Evolutionary conservation across 768 basidiomycete genomes (phyloP).

Genomic region (Dioszegia aurantiaca): DNA sequence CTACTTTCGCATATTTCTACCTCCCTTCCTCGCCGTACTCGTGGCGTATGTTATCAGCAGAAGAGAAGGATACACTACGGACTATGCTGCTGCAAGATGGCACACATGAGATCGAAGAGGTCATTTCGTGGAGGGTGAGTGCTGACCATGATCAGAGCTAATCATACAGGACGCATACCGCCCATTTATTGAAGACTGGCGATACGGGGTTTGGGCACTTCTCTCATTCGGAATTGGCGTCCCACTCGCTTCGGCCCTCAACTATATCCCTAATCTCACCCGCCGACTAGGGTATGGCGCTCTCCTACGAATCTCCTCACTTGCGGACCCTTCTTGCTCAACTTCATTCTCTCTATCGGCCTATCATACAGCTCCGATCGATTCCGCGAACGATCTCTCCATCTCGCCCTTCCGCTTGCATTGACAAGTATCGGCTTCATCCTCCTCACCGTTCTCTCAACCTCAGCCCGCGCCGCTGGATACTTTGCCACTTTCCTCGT

Average conservation of each 20-base stretch:
- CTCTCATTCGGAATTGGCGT: constrained; percentile 50
- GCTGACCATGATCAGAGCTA: background rate
- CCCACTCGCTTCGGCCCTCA: constrained; percentile 57
- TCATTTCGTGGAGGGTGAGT: constrained; percentile 6
- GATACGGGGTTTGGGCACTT: constrained; percentile 24
- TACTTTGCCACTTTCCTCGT: constrained; percentile 63
- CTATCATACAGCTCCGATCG: constrained; percentile 60
- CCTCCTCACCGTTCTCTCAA: constrained; percentile 56
- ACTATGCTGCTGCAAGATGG: constrained; percentile 56
- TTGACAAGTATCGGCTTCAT: constrained; percentile 30
- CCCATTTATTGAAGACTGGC: constrained; percentile 24
- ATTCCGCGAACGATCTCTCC: constrained; percentile 51
- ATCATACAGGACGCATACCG: constrained; percentile 16
- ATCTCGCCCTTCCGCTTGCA: constrained; percentile 22
- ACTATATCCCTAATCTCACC: constrained; percentile 59
- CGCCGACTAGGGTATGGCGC: constrained; percentile 57
- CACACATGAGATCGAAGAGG: constrained; percentile 55
- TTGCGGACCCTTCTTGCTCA: constrained; percentile 54
- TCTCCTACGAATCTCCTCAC: constrained; percentile 60
- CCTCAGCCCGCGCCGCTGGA: constrained; percentile 55
- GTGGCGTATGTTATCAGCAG: constrained; percentile 15
- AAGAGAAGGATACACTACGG: constrained; percentile 20
- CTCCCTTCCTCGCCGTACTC: constrained; percentile 14
- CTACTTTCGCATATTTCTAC: constrained; percentile 55
- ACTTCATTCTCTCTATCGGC: constrained; percentile 45